Conservation (phyloP, 106 monocot species). For the Phalaenopsis aphrodite region DNA sequence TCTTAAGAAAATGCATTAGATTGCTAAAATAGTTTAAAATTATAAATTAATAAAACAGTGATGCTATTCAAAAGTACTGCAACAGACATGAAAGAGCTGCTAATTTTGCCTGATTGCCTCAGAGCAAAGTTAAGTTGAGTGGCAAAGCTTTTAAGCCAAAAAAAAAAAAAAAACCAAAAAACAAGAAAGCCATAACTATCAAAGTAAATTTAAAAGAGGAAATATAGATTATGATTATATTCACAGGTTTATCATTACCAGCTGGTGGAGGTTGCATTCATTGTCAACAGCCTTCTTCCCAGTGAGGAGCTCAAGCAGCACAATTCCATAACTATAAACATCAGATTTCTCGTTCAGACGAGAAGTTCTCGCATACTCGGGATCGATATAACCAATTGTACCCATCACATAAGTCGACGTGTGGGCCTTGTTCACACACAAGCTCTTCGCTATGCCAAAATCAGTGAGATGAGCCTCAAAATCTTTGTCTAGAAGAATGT, state of each 20-base stretch:
- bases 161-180: neutral
- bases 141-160: no score
- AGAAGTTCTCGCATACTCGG: conserved; percentile 90
- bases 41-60: no score
- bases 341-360: conserved; percentile 94
- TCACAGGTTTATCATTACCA: conserved; percentile 33
- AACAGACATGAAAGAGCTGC: no score
- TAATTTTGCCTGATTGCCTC: no score
- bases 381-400: conserved; percentile 94
- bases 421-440: conserved; percentile 80
- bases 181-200: neutral
- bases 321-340: conserved; percentile 93
- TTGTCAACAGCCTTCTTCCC: conserved; percentile 84
- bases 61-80: no score
- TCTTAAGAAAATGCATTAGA: no score
- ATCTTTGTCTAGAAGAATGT: conserved; percentile 88
- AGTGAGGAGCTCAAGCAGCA: conserved; percentile 86
- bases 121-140: no score
- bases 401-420: conserved; percentile 96
- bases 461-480: conserved; percentile 88
- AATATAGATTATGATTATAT: neutral
- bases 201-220: neutral
- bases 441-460: conserved; percentile 91
- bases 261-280: conserved; percentile 86
- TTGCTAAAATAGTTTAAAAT: no score